Percentiles rank a stretch among this genome's conserved stretches.
These are phyloP conservation scores for Platanthera zijinensis DNA, from an alignment of 106 monocot genomes.

Conservation along the genomic window DNA sequence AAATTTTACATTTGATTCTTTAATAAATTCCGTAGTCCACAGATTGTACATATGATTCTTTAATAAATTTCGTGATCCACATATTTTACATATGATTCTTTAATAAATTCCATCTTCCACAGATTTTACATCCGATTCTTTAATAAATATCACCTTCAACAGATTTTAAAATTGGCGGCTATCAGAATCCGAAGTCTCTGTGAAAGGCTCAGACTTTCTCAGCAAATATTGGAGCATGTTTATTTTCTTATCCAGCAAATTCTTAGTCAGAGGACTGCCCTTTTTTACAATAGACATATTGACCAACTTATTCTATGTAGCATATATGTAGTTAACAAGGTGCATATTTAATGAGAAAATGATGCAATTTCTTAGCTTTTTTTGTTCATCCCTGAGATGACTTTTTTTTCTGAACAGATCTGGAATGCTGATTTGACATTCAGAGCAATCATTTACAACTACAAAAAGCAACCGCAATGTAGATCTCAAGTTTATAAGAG, in stretches of 20 bases:
- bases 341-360: conserved; percentile 8
- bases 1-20: conserved; percentile 60
- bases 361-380: neutral
- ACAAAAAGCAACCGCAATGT: conserved; percentile 82
- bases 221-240: conserved; percentile 58
- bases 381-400: neutral
- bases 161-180: conserved; percentile 86
- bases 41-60: conserved; percentile 31
- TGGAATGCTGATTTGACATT: conserved; percentile 62
- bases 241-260: conserved; percentile 76
- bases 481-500: conserved; percentile 77
- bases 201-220: conserved; percentile 64
- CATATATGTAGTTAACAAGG: conserved; percentile 93
- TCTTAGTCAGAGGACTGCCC: conserved; percentile 49
- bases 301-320: conserved; percentile 93
- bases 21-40: neutral
- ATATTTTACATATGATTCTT: conserved; percentile 29
- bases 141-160: neutral
- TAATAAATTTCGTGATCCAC: neutral
- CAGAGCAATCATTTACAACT: conserved; percentile 78
- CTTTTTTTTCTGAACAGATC: conserved; percentile 36
- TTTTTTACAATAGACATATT: conserved; percentile 90
- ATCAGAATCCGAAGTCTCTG: conserved; percentile 83
- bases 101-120: neutral
- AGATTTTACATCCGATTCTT: conserved; percentile 30